Conservation (phyloP, 2,329 filamentous ascomycete genomes). For the Hansfordia pulvinata region DNA sequence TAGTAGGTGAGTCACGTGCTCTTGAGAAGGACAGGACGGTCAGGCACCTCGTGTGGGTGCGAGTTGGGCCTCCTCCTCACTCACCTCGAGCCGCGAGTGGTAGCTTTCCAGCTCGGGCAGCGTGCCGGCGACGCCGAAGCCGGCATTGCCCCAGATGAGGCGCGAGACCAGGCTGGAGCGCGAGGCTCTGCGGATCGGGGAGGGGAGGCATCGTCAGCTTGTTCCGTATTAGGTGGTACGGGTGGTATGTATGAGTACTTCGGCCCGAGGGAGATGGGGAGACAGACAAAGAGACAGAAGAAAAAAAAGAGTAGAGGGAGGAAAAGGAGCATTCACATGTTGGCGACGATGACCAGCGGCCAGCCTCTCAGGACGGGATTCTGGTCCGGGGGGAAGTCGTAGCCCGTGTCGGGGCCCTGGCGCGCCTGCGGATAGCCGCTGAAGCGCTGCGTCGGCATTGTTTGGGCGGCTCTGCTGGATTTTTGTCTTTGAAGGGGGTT, state of each 20-base stretch:
- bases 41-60: no score
- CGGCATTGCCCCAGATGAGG: conserved; percentile 57
- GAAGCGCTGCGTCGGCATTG: conserved; percentile 14
- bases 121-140: conserved; percentile 32
- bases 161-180: conserved; percentile 47
- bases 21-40: no score
- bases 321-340: conserved; percentile 32
- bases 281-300: conserved; percentile 1
- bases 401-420: conserved; percentile 20
- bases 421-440: conserved; percentile 14
- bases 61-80: conserved; percentile 10
- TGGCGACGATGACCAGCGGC: conserved; percentile 45
- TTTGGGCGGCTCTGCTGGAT: no score
- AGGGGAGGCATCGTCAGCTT: conserved; percentile 1
- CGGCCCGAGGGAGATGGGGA: neutral
- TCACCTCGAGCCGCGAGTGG: conserved; percentile 25
- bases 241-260: conserved; percentile 3
- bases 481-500: no score
- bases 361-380: conserved; percentile 61
- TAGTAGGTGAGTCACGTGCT: no score
- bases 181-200: conserved; percentile 39
- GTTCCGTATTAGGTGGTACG: conserved; percentile 1
- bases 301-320: neutral
- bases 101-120: conserved; percentile 30
- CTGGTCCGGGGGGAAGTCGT: conserved; percentile 34